Percentiles rank a stretch among this genome's conserved stretches.
These are phyloP conservation scores for Blastocrithidia nonstop DNA, from an alignment of 208 protist species.

Conservation along the genomic window DNA sequence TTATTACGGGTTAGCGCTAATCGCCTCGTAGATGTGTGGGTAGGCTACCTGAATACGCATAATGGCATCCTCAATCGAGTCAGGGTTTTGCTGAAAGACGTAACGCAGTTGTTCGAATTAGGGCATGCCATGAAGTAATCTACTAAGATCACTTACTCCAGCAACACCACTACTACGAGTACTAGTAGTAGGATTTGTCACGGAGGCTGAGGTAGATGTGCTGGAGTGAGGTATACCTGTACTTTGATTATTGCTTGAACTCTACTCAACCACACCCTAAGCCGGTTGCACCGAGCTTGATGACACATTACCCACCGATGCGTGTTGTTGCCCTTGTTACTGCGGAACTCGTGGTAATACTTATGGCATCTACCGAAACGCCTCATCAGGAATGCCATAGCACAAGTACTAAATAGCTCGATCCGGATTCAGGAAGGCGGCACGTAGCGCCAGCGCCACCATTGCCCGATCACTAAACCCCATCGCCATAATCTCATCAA, in stretches of 20 bases:
- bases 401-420: slow-evolving; percentile 80
- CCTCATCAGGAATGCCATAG: slow-evolving; percentile 47
- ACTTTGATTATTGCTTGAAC: no score
- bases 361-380: slow-evolving; percentile 16
- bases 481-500: slow-evolving; percentile 72
- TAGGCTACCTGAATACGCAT: slow-evolving; percentile 50
- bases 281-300: no score
- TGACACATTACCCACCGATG: no score
- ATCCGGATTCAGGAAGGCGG: slow-evolving; percentile 76
- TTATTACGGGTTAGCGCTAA: slow-evolving; percentile 41
- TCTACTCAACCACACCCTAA: no score
- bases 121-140: slow-evolving; percentile 35
- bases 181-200: slow-evolving; percentile 1
- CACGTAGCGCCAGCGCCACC: slow-evolving; percentile 57
- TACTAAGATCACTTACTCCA: not conserved
- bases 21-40: slow-evolving; percentile 42
- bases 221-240: not conserved
- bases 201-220: slow-evolving; percentile 2
- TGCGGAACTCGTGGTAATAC: not conserved
- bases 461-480: slow-evolving; percentile 69
- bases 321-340: slow-evolving; percentile 2
- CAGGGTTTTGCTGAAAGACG: slow-evolving; percentile 39
- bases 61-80: slow-evolving; percentile 34
- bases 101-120: slow-evolving; percentile 58
- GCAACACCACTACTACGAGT: not conserved